Evolutionary conservation across 169 alveolate species (phyloP), one percentile per base, ranked within the genome.

Genomic region (Babesia sp.): DNA sequence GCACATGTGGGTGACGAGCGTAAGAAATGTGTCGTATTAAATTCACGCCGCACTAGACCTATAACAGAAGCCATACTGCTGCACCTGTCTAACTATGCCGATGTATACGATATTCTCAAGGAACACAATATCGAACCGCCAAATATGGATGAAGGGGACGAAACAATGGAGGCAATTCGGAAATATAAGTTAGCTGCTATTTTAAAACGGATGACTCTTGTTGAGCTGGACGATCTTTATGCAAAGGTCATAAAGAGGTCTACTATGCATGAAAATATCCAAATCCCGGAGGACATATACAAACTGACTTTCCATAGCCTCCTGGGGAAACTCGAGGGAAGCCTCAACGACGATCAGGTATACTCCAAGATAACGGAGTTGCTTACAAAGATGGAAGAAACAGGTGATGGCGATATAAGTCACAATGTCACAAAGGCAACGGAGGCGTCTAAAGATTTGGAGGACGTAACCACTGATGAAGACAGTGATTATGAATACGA

Each of bases 31-130:
- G 50, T 72, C 3, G 26, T 72, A 36, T 51, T 72, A 51, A 18
- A 28, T 20, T 41, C 83, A 0, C 24, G 28, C 28, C 59, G 74
- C 45, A 45, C 51, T 12, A 57, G 83, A 33, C 28, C 16, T 9
- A 34, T 72, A 22, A 46, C 74, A 6, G 83, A 72, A 36, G 63
- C 67, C 1, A 60, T 72, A 7, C 48, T 72, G 24, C 22, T 61
- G 73, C 83, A 72, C 58, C 11, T 57, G 55, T 72, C 83, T n/a
- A 72, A 61, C 48, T 72, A 72, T 37, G 83, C 57, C 16, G 72
- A 58, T 16, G 64, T 72, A 1, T 72, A 45, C 53, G 57, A 72
- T 11, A n/a, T 48, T 14, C 66, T 72, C 12, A 50, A 72, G 22
- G 64, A 59, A 33, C 64, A 24, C 2, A 66, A 72, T 39, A 26